These are phyloP conservation scores for Vigna trinervia DNA, from an alignment of 306 rosid genomes.

Conservation along the genomic window DNA sequence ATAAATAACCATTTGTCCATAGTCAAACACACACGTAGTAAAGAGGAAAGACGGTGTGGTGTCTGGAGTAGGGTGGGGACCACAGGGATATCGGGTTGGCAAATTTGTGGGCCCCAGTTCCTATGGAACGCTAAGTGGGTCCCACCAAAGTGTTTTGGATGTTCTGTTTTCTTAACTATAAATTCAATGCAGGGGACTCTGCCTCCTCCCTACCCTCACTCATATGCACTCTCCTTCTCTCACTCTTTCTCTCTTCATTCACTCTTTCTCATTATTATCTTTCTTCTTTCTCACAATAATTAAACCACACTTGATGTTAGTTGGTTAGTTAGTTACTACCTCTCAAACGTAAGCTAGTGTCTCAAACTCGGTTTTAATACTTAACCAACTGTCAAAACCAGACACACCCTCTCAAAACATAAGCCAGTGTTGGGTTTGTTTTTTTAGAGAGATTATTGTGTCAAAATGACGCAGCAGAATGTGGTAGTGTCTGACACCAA, in stretches of 20 bases:
- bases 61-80: conserved; percentile 37
- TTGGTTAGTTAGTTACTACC: background rate
- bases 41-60: background rate
- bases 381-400: background rate
- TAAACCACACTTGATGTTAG: background rate
- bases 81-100: conserved; percentile 28
- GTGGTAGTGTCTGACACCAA: conserved; percentile 60
- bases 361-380: background rate
- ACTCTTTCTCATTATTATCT: background rate
- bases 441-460: conserved; percentile 43
- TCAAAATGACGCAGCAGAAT: conserved; percentile 79
- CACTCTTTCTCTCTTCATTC: background rate
- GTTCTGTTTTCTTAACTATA: conserved; percentile 57
- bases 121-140: conserved; percentile 36
- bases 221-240: background rate
- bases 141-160: conserved; percentile 44
- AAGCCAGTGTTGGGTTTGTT: conserved; percentile 21
- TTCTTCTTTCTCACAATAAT: background rate
- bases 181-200: conserved; percentile 51
- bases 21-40: conserved; percentile 5
- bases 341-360: background rate
- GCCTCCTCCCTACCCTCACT: conserved; percentile 36
- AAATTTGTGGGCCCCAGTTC: conserved; percentile 16
- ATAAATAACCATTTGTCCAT: background rate
- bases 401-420: background rate